Conservation (phyloP, 768 basidiomycete genomes). For the Mycena alexandri region DNA sequence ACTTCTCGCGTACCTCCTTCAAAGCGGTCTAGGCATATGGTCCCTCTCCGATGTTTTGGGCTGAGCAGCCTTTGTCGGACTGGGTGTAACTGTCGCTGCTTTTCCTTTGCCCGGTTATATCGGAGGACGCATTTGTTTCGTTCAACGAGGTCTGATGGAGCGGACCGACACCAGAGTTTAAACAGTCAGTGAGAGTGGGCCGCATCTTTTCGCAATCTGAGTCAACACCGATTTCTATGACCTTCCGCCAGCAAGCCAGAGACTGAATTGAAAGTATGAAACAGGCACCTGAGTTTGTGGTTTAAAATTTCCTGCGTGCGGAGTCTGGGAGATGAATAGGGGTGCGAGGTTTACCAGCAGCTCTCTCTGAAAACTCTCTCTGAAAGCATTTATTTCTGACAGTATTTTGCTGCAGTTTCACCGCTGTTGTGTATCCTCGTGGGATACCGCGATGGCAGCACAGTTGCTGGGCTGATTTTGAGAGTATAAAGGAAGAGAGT, state of each 20-base stretch:
- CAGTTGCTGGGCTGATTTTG: no score
- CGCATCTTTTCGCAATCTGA: slow-evolving; percentile 33
- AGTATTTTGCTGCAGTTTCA: no score
- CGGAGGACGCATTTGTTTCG: slow-evolving; percentile 58
- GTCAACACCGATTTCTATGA: slow-evolving; percentile 18
- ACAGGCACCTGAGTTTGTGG: no score
- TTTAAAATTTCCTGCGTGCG: no score
- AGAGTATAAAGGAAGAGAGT: no score
- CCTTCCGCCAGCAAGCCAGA: slow-evolving; percentile 56
- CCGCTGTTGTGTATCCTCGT: no score
- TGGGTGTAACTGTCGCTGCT: slow-evolving; percentile 62
- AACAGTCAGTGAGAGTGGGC: slow-evolving; percentile 68
- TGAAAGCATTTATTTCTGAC: no score
- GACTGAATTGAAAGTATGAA: no score
- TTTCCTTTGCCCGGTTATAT: slow-evolving; percentile 73
- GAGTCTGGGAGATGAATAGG: no score
- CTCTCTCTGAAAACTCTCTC: no score
- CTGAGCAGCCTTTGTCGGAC: slow-evolving; percentile 71
- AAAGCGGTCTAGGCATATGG: slow-evolving; percentile 51
- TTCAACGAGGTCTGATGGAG: slow-evolving; percentile 64
- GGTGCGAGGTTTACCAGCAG: no score
- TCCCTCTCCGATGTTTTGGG: slow-evolving; percentile 64
- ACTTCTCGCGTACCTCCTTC: slow-evolving; percentile 40
- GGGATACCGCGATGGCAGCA: no score
- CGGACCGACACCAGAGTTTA: slow-evolving; percentile 73